A percentile compares a stretch with the other conserved stretches of the same genome.
Evolutionary conservation across 257 asterid genomes (phyloP).

Genomic region (Ehretia macrophylla): DNA sequence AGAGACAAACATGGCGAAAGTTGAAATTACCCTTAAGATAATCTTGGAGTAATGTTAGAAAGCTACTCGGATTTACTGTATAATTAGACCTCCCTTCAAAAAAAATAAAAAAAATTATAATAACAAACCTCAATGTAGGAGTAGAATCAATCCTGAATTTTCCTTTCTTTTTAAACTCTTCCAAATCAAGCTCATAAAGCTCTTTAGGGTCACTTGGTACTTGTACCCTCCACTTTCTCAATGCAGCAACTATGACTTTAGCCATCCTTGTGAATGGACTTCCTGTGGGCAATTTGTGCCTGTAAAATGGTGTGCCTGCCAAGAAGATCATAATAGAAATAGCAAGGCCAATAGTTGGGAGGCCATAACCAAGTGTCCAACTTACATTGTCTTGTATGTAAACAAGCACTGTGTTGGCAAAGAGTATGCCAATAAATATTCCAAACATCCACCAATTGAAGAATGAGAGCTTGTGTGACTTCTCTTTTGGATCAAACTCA

Average conservation of each 20-base stretch:
- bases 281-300: constrained; percentile 77
- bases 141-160: constrained; percentile 71
- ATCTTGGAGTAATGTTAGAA: too few relatives aligned
- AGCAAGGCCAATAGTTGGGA: constrained; percentile 64
- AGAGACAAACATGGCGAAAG: too few relatives aligned
- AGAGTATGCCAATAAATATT: constrained; percentile 72
- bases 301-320: constrained; percentile 64
- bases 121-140: constrained; percentile 58
- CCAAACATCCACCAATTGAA: constrained; percentile 98
- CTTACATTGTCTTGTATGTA: constrained; percentile 87
- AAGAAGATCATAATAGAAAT: constrained; percentile 56
- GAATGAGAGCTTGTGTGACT: constrained; percentile 76
- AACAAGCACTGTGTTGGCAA: constrained; percentile 77
- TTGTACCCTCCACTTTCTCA: constrained; percentile 49
- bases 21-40: too few relatives aligned
- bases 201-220: constrained; percentile 58
- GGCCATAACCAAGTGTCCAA: constrained; percentile 81
- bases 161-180: constrained; percentile 39
- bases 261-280: constrained; percentile 86
- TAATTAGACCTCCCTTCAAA: too few relatives aligned
- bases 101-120: too few relatives aligned
- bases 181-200: constrained; percentile 55
- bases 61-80: too few relatives aligned
- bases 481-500: constrained; percentile 73
- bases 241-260: constrained; percentile 61